Evolutionary conservation across 1,284 basidiomycete genomes (phyloP), one percentile per base, ranked within the genome.

Genomic region (Rhizoctonia solani): DNA sequence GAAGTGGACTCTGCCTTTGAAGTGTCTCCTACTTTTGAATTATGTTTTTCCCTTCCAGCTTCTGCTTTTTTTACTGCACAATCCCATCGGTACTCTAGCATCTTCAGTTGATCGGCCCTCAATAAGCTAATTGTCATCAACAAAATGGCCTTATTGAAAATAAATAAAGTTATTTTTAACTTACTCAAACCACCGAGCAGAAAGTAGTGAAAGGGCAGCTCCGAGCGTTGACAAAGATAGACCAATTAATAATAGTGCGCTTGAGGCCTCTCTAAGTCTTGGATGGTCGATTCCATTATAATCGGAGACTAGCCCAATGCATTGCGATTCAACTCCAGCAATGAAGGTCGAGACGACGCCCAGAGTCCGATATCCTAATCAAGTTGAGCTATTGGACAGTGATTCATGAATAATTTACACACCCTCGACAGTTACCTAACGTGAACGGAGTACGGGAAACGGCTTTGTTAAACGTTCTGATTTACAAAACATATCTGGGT

Each of bases 161-260:
- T 13, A 4, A 4, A 21, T 21, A 11, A 65, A 39, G 5, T 14
- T n/a, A n/a, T 4, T 4, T n/a, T 6, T 23, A 27, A 44, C 61
- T 54, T 21, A 65, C 61, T 65, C 50, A 39, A 65, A 65, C 61
- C 61, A 65, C n/a, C 61, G 61, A 32, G 49, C 61, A 1, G 49
- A 23, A 29, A 65, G 49, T 42, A 65, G 39, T 14, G 61, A 37
- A 2, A 50, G 42, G n/a, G 52, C 29, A 23, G 61, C 61, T 19
- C 61, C 61, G 37, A 65, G 54, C 27, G 61, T 30, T 11, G 61
- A 65, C 23, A 65, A 25, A 13, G 54, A 41, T 6, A 65, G n/a
- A 4, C 61, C 61, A n/a, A 54, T 54, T 9, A 65, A 42, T n/a
- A 65, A 41, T 1, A 65, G 50, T 27, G 61, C 61, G n/a, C 54